These are phyloP conservation scores for Encephalitozoon hellem DNA, from an alignment of 371 early-diverging fungal genomes.

Conservation along the genomic window DNA sequence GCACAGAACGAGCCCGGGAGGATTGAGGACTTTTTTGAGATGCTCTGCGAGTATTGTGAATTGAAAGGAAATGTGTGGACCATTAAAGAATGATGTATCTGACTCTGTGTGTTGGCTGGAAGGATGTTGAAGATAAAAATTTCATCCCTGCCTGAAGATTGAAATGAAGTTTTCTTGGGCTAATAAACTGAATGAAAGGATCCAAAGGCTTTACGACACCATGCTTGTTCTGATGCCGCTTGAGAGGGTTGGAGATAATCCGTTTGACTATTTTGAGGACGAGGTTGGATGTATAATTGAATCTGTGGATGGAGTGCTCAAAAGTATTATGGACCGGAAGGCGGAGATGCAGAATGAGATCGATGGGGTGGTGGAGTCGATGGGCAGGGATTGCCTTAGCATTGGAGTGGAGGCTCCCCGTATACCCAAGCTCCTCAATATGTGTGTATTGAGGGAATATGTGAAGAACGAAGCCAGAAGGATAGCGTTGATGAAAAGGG, in stretches of 20 bases:
- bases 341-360: neutral
- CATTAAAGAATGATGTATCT: neutral
- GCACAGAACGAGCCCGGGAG: neutral
- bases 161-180: neutral
- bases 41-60: neutral
- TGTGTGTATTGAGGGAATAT: neutral
- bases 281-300: conserved; percentile 12
- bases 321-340: neutral
- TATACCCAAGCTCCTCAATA: neutral
- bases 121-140: neutral
- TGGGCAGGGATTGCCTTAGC: neutral
- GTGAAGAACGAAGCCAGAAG: neutral
- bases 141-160: neutral
- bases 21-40: neutral
- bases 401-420: neutral
- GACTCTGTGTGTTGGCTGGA: neutral
- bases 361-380: neutral
- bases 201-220: neutral
- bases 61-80: neutral
- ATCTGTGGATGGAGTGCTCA: neutral
- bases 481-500: neutral
- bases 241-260: conserved; percentile 7
- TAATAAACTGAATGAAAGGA: conserved; percentile 16
- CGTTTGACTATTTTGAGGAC: conserved; percentile 11
- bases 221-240: conserved; percentile 17